These are phyloP conservation scores for Saksenaea oblongispora DNA, from an alignment of 371 early-diverging fungal species.

Conservation along the genomic window DNA sequence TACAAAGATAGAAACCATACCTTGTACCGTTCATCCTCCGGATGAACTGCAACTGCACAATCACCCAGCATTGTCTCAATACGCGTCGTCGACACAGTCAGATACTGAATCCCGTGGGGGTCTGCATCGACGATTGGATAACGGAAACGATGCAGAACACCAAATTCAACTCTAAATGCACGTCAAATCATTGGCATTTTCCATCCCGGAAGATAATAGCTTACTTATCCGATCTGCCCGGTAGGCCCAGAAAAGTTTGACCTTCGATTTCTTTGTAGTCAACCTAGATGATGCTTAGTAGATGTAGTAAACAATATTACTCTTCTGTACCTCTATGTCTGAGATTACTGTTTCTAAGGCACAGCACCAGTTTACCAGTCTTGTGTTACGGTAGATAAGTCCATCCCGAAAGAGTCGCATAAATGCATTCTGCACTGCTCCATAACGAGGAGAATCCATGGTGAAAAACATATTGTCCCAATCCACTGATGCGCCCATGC, in stretches of 20 bases:
- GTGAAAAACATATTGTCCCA: conserved; percentile 91
- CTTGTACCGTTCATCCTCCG: conserved; percentile 85
- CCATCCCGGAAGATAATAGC: conserved; percentile 43
- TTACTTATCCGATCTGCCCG: conserved; percentile 75
- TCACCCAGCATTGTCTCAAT: conserved; percentile 99
- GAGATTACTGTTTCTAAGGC: conserved; percentile 92
- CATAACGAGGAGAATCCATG: conserved; percentile 76
- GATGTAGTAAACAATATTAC: neutral
- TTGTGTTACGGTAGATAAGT: conserved; percentile 87
- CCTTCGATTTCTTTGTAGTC: conserved; percentile 71
- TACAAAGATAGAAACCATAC: conserved; percentile 10
- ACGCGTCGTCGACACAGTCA: conserved; percentile 97
- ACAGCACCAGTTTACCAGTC: conserved; percentile 96
- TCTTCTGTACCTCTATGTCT: conserved; percentile 80
- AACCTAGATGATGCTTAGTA: conserved; percentile 30
- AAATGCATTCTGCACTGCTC: conserved; percentile 90
- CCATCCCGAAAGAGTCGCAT: conserved; percentile 85
- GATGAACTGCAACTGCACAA: conserved; percentile 95
- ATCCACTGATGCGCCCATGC: conserved; percentile 86
- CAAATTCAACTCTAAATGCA: conserved; percentile 73
- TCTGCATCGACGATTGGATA: conserved; percentile 64
- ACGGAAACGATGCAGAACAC: conserved; percentile 70
- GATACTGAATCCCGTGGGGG: conserved; percentile 51
- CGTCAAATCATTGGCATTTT: conserved; percentile 24
- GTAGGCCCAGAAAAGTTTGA: conserved; percentile 61